These are phyloP conservation scores for Amanita subjunquillea DNA, from an alignment of 768 basidiomycete genomes.

Conservation along the genomic window DNA sequence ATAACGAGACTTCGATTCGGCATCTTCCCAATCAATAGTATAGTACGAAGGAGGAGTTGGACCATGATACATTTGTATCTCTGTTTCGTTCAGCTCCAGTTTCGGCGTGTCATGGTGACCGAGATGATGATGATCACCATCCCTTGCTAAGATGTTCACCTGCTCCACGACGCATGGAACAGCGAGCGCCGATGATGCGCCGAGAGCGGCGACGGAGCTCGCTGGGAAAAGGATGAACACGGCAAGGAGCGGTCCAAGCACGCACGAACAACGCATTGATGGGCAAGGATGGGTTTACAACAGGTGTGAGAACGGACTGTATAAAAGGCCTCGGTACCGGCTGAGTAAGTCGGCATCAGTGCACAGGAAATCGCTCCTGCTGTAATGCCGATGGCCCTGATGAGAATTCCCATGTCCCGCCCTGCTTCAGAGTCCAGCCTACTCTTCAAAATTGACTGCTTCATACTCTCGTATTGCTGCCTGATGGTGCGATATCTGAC, in stretches of 20 bases:
- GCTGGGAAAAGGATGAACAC: background rate
- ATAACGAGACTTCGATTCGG: constrained; percentile 35
- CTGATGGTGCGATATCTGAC: constrained; percentile 37
- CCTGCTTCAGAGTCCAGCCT: constrained; percentile 32
- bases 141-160: background rate
- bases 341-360: background rate
- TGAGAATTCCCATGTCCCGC: background rate
- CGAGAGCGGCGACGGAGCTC: background rate
- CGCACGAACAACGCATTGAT: background rate
- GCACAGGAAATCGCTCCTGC: background rate
- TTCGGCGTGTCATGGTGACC: constrained; percentile 38
- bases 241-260: background rate
- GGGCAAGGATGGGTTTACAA: background rate
- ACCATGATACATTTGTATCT: constrained; percentile 50
- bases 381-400: background rate
- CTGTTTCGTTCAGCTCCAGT: constrained; percentile 68
- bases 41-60: constrained; percentile 78
- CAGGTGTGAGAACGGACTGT: background rate
- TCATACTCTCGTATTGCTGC: constrained; percentile 64
- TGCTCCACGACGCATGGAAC: background rate
- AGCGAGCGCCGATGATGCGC: constrained; percentile 8
- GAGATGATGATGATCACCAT: constrained; percentile 35
- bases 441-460: constrained; percentile 53
- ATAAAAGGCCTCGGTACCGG: background rate
- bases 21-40: constrained; percentile 63